Evolutionary conservation across 495 filamentous ascomycete species (phyloP), one percentile per base, ranked within the genome.

Genomic region (Tuber calosporum): DNA sequence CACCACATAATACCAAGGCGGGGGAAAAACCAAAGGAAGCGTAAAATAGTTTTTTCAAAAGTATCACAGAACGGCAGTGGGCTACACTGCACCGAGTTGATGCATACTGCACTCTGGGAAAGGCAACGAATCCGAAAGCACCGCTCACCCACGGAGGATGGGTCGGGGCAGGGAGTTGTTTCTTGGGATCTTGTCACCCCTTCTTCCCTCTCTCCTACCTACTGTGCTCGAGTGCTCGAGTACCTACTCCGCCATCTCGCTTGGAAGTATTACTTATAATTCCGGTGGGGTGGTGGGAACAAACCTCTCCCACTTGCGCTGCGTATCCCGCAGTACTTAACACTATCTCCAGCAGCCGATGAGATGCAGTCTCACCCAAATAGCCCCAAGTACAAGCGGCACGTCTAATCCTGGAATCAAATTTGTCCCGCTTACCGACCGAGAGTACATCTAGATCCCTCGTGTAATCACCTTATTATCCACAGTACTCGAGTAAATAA

Each of bases 51-150:
- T 58, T 53, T 41, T 43, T 43, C 17, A 13, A 62, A 62, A 62
- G n/a, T 17, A 62, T 17, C 26, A 30, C 38, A 39, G 34, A n/a
- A n/a, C n/a, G n/a, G n/a, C 43, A 73, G 40, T 67, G 73, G 69
- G n/a, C 69, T 69, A 70, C 19, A 37, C 58, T 39, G 76, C 42
- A 37, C 42, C 37, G 69, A 75, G 72, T 73, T 62, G 70, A 62
- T 11, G 48, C n/a, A 58, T 9, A 26, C 48, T 39, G 39, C 58
- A 67, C 30, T 43, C 26, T 48, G 42, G 40, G 34, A 30, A 39
- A 43, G 68, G 34, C 68, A 38, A 39, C 76, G 74, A 77, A 77
- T 77, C 36, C 38, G 42, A 77, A n/a, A 39, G 37, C 70, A 58
- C 22, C 11, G 15, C 34, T 66, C 34, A 41, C 70, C 70, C 76